phyloP scores from a whole-genome alignment of 1,139 yeast species.

The Nakaseomyces bracarensis region DNA sequence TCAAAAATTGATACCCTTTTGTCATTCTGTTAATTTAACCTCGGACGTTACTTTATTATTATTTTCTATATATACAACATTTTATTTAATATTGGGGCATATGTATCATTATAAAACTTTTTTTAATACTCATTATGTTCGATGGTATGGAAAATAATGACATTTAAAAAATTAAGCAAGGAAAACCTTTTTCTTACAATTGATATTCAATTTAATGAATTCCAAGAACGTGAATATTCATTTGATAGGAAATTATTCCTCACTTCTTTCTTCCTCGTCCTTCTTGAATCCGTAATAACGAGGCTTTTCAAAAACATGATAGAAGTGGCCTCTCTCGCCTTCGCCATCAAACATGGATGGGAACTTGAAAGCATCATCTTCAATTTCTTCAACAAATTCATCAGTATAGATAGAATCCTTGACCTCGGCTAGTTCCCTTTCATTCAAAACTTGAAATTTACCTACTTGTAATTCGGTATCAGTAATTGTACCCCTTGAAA shows the following conservation, averaged over 20 bases:
- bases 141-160: not conserved
- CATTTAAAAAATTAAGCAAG: not conserved
- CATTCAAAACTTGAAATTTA: constrained; percentile 61
- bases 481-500: constrained; percentile 86
- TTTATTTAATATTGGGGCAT: not conserved
- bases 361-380: constrained; percentile 57
- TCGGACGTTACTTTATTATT: not conserved
- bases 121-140: too few relatives aligned
- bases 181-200: too few relatives aligned
- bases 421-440: constrained; percentile 34
- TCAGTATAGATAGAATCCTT: constrained; percentile 48
- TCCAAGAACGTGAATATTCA: too few relatives aligned
- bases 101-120: constrained; percentile 2
- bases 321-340: constrained; percentile 88
- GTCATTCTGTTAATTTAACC: not conserved
- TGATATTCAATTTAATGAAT: too few relatives aligned
- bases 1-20: too few relatives aligned
- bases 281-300: constrained; percentile 49
- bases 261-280: not conserved
- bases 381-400: constrained; percentile 44
- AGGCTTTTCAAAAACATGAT: constrained; percentile 86
- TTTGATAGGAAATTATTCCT: too few relatives aligned
- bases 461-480: constrained; percentile 96
- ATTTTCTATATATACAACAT: constrained; percentile 4
- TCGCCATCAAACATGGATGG: constrained; percentile 83